Base-by-base conservation (phyloP, 495 filamentous ascomycete genomes). In the Aspergillus avenaceus region DNA sequence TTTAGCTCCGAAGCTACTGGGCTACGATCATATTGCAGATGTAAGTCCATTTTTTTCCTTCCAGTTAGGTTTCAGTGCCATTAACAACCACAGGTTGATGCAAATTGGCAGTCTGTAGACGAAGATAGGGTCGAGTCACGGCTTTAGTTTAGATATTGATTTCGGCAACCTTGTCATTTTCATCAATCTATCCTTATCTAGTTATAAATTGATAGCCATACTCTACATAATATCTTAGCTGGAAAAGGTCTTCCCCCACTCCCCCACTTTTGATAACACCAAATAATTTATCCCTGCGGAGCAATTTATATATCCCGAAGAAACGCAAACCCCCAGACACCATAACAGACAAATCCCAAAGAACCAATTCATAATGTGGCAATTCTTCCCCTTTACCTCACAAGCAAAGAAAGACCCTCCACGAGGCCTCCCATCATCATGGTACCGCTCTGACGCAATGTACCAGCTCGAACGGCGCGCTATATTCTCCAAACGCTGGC, bases 331-430 rank as follows among this genome's bases (percentile, higher is more conserved):
- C 1, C n/a, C 32, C 1, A 6, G 4, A 13, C 1, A 3, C 1
- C n/a, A n/a, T 14, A 36, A 36, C 32, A 6, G 8, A 36, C 5
- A 6, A 36, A 36, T 36, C 19, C 32, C n/a, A n/a, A 36, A 36
- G 19, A 13, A n/a, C 3, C n/a, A 1, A n/a, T 1, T 43, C 40
- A 55, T 8, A 22, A 51, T 82, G 86, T 54, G 83, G 82, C 40
- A 85, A 79, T 78, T 78, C 80, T 56, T 66, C 66, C 49, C 53
- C 60, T 21, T 68, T 70, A 46, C 80, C 83, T 25, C 76, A 80
- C 62, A 65, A 66, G 28, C 78, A 75, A 42, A 59, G 25, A 49
- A 63, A 56, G 54, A 57, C 25, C 47, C 63, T 19, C 60, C 61
- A 14, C 56, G 57, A 11, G 53, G 45, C 38, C 53, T 78, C 0